A percentile compares a stretch with the other conserved stretches of the same genome.
Conservation (phyloP, 805 yeast species). For the Ogataea ramenticola region DNA sequence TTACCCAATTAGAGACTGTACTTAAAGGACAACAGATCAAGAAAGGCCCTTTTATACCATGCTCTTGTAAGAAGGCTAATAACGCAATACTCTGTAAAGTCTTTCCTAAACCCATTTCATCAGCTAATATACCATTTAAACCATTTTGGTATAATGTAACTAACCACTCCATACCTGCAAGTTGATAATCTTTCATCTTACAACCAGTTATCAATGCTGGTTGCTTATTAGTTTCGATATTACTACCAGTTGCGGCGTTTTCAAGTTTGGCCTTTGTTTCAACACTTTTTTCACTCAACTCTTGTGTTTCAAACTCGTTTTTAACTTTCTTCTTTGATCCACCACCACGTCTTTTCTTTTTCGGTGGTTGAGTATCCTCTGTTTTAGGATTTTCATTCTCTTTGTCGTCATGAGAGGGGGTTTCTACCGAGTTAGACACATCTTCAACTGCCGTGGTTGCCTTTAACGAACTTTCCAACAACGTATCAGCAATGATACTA, state of each 20-base stretch:
- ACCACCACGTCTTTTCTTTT: slow-evolving; percentile 3
- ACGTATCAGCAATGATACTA: slow-evolving; percentile 74
- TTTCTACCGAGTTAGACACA: slow-evolving; percentile 5
- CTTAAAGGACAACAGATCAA: slow-evolving; percentile 76
- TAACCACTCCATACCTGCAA: slow-evolving; percentile 89
- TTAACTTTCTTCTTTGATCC: slow-evolving; percentile 8
- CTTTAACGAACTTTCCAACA: slow-evolving; percentile 41
- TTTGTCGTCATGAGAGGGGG: slow-evolving; percentile 4
- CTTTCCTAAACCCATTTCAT: slow-evolving; percentile 97
- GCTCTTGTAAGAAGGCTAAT: slow-evolving; percentile 66
- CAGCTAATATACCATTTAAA: slow-evolving; percentile 89
- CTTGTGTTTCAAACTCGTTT: not conserved
- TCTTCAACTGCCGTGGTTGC: slow-evolving; percentile 8
- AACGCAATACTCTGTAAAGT: slow-evolving; percentile 85
- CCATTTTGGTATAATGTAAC: slow-evolving; percentile 88
- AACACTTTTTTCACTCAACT: slow-evolving; percentile 14
- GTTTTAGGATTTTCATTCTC: slow-evolving; percentile 14
- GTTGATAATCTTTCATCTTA: slow-evolving; percentile 70
- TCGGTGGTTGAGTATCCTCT: slow-evolving; percentile 8
- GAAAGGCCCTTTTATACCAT: slow-evolving; percentile 74
- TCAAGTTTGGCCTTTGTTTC: slow-evolving; percentile 13
- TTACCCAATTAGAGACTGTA: slow-evolving; percentile 79
- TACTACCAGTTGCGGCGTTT: not conserved
- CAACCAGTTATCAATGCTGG: slow-evolving; percentile 53
- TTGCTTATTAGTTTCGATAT: slow-evolving; percentile 26